Evolutionary conservation across 495 filamentous ascomycete genomes (phyloP), one percentile per base, ranked within the genome.

Genomic region (Lepidopterella palustris): DNA sequence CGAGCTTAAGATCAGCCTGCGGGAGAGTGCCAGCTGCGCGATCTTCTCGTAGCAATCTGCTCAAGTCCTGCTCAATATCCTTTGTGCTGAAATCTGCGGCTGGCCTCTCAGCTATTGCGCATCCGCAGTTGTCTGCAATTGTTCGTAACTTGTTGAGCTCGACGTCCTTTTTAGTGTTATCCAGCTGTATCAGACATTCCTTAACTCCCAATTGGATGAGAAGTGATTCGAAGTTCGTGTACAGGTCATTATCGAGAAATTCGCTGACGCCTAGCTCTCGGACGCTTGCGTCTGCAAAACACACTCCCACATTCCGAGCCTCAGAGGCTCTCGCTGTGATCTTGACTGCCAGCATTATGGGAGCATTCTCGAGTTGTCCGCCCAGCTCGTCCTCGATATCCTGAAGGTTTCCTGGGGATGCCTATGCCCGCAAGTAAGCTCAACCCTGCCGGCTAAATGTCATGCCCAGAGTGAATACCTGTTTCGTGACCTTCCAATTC

Each of bases 301-400:
- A 97, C 24, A 97, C 92, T 11, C 93, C 93, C 2, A 98, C 89
- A 57, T 81, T 87, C 49, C 95, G 78, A 1, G 87, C 89, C 71
- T 96, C 91, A 0, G 84, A 81, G 2, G 90, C 92, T 68, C 87
- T 92, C 2, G 89, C 85, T 0, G 87, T 86, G 32, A 97, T 87
- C 74, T 96, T 97, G 67, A 98, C 90, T 3, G 93, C 88, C 5
- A 98, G 73, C 39, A 98, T 96, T 56, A 97, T 92, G 23, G 93
- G 93, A 2, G 93, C 89, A 1, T 87, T 84, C 45, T 96, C 92
- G 64, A 92, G 82, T 55, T 91, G 84, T 9, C 86, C 86, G 5
- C 92, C 93, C 4, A 98, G 82, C 59, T 98, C 93, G 28, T 98
- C 95, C 72, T 98, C 93, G 32, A 98, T 86, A 71, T 97, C 95